Evolutionary conservation across 2,329 filamentous ascomycete genomes (phyloP), one percentile per base, ranked within the genome.

Genomic region (Aspergillus ustus): DNA sequence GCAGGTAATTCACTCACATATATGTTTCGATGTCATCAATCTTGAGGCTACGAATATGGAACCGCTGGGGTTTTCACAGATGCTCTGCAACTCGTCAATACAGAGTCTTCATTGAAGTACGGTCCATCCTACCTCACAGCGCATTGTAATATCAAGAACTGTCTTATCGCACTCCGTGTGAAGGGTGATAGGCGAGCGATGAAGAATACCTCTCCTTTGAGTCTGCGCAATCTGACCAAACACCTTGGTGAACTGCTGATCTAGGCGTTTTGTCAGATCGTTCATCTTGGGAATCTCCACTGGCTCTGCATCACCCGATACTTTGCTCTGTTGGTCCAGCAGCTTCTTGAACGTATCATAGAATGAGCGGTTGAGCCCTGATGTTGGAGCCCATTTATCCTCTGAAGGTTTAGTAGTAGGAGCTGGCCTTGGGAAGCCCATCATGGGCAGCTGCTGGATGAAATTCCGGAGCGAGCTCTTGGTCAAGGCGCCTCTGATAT

Each of bases 401-500:
- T 54, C 77, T 8, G 69, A 73, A 1, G 59, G 78, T 77, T 25
- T 25, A 25, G 53, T 91, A 2, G 69, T 52, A 25, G 69, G 66
- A 34, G 70, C 66, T 13, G 66, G 66, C 25, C 65, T 64, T 37
- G 68, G 63, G 25, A 73, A 60, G n/a, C 73, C 72, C 57, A 74
- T 66, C 71, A 77, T 74, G 31, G 74, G 71, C 13, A 73, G 66
- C 7, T 78, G 74, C 52, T 75, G 74, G 54, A 81, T 85, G 69
- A 87, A 92, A 8, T 84, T 75, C 22, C 83, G 81, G 4, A 96
- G 78, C 5, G 87, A 88, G 67, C 89, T 93, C 37, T 82, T 82
- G 1, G 82, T 84, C 66, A 96, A 81, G 40, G 89, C 88, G 29
- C 85, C 85, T 66, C 90, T 85, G 43, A 98, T 90, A 72, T 97